phyloP scores from a whole-genome alignment of 441 rosid species.

The Codiaeum variegatum region DNA sequence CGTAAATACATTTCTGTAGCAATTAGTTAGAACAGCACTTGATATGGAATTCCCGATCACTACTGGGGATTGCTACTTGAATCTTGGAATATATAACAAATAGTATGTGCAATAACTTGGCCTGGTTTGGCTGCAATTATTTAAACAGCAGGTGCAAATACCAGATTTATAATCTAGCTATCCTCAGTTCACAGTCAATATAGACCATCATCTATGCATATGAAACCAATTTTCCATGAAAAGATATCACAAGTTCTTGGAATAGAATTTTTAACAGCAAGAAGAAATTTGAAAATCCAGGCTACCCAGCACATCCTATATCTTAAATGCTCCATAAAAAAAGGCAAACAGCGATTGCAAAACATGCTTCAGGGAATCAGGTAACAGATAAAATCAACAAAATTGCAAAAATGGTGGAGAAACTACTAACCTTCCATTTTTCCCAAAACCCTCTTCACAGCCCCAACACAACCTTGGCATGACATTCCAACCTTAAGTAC shows the following conservation, averaged over 20 bases:
- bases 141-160: not conserved
- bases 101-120: not conserved
- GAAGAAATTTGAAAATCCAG: not conserved
- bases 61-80: not conserved
- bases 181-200: not conserved
- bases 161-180: not conserved
- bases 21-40: not conserved
- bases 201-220: not conserved
- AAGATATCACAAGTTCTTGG: not conserved
- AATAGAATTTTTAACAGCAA: not conserved
- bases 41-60: not conserved
- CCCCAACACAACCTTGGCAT: slow-evolving; percentile 84
- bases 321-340: not conserved
- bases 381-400: not conserved
- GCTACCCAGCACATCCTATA: not conserved
- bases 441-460: slow-evolving; percentile 82
- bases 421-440: slow-evolving; percentile 76
- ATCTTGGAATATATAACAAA: not conserved
- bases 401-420: not conserved
- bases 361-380: not conserved
- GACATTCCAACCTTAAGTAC: slow-evolving; percentile 92
- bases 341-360: not conserved
- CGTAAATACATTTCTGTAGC: not conserved
- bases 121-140: not conserved
- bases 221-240: not conserved